A percentile compares a stretch with the other conserved stretches of the same genome.
These are phyloP conservation scores for Teratosphaeria viscida DNA, from an alignment of 2,329 filamentous ascomycete species.

Conservation along the genomic window DNA sequence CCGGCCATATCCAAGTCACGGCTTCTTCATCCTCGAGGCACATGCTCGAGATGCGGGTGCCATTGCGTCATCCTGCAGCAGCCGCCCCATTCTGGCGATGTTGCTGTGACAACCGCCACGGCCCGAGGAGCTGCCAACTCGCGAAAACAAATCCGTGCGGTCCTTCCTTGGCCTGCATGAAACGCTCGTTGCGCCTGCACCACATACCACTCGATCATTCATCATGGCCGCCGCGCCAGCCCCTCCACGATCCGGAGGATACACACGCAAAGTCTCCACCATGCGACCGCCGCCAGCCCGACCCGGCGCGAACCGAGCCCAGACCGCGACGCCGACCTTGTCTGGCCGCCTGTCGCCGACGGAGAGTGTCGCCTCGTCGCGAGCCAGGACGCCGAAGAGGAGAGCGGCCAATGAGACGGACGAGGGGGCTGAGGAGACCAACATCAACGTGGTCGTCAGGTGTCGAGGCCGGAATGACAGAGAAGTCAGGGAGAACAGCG, in stretches of 20 bases:
- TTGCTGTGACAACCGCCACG: background rate
- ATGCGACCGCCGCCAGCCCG: slow-evolving; percentile 45
- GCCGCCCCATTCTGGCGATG: background rate
- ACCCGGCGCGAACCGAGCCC: slow-evolving; percentile 29
- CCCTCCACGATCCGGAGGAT: slow-evolving; percentile 1
- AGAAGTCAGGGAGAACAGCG: slow-evolving; percentile 88
- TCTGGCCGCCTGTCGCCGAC: slow-evolving; percentile 57
- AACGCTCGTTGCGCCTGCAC: background rate
- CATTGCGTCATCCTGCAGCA: background rate
- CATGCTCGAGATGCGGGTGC: background rate
- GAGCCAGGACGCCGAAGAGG: slow-evolving; percentile 56
- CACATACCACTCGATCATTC: background rate
- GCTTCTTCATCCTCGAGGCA: background rate
- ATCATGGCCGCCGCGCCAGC: slow-evolving; percentile 5
- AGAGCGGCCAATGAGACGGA: slow-evolving; percentile 68
- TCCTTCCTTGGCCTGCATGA: background rate
- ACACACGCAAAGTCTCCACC: slow-evolving; percentile 18
- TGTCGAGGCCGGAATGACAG: slow-evolving; percentile 88
- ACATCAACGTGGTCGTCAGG: slow-evolving; percentile 94
- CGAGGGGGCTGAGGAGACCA: slow-evolving; percentile 67
- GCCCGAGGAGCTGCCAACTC: background rate
- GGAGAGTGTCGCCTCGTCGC: slow-evolving; percentile 53
- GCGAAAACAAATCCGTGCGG: background rate
- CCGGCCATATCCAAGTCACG: background rate
- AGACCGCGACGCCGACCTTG: slow-evolving; percentile 37